A percentile compares a stretch with the other conserved stretches of the same genome.
Conservation (phyloP, 345 rosid species). For the Hevea brasiliensis region DNA sequence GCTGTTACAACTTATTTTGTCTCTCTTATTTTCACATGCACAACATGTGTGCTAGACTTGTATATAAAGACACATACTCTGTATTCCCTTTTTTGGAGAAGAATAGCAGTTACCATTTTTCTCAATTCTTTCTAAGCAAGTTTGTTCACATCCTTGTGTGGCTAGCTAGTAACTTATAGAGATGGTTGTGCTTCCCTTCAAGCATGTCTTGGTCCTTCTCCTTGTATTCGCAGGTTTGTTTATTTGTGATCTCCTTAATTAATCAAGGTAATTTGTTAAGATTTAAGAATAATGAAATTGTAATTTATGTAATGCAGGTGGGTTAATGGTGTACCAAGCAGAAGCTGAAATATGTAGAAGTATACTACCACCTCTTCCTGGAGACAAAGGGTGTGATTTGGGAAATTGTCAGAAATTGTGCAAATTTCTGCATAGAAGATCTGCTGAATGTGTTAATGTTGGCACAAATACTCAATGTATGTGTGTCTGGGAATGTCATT, state of each 20-base stretch:
- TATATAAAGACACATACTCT: too few species aligned
- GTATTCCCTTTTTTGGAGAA: too few species aligned
- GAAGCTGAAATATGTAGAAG: not conserved
- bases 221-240: conserved; percentile 2
- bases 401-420: not conserved
- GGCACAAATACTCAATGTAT: not conserved
- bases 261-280: too few species aligned
- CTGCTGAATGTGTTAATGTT: not conserved
- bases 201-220: not conserved
- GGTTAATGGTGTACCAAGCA: not conserved
- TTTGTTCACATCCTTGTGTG: too few species aligned
- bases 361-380: not conserved
- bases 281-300: not conserved
- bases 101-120: too few species aligned
- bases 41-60: too few species aligned
- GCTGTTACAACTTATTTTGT: too few species aligned
- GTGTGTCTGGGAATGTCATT: not conserved
- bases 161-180: too few species aligned
- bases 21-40: too few species aligned
- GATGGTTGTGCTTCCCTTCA: not conserved
- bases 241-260: too few species aligned
- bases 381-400: not conserved
- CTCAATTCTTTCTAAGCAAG: too few species aligned
- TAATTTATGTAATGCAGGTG: not conserved
- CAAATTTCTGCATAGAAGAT: not conserved